Base-by-base conservation (phyloP, 2,329 filamentous ascomycete species). In the Aspergillus ustus region DNA sequence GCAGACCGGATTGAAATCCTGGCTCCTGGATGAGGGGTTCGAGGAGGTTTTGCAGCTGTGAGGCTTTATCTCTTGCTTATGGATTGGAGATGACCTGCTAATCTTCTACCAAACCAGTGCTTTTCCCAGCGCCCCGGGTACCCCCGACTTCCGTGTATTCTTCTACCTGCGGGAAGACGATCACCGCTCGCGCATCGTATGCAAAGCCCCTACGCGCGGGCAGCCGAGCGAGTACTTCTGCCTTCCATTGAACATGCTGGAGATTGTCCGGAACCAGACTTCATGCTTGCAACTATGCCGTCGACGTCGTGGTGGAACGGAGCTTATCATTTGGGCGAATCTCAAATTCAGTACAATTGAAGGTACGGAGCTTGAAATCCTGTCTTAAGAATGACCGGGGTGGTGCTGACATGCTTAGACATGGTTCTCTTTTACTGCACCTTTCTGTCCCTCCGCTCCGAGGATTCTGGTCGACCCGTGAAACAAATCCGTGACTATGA, bases 391-490 rank as follows among this genome's bases (percentile, higher is more conserved):
- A 17, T 20, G 13, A 9, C 13, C 25, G 25, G 25, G 25, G 25
- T 9, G 20, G 9, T 7, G 49, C 60, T 67, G 37, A 67, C 48
- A 8, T 19, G 19, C 7, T 31, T 50, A 85, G 82, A 79, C 52
- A 82, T 87, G 81, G 82, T 85, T 3, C 69, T 85, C 1, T 87
- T 87, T 72, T 85, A 84, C 69, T 83, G 80, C 63, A 83, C 82
- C 0, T 82, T 86, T 59, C 71, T 87, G 9, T 84, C 85, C 0
- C 81, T 88, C 73, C 86, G 87, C 63, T 80, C 81, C 8, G 85
- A 87, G 67, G 85, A 88, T 67, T 71, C 74, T 19, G 75, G 72
- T 22, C 72, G 69, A 31, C 78, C 74, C 5, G 74, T 77, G 31
- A 72, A 71, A 20, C 70, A 72, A 3, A 76, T 83, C 15, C 78